phyloP scores from a whole-genome alignment of 371 early-diverging fungal genomes.

The Batkoa obscura region DNA sequence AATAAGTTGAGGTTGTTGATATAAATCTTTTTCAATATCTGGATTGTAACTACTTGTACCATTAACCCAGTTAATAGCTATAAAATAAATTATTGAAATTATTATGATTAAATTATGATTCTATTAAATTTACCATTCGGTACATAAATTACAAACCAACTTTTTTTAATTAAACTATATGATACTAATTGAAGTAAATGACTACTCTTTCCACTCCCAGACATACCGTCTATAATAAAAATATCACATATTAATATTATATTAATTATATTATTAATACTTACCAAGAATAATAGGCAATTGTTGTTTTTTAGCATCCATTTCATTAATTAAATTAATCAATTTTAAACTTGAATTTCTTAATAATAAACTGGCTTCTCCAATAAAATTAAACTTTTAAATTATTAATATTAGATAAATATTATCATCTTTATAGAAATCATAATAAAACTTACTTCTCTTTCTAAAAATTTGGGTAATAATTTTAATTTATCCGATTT shows the following conservation, averaged over 20 bases:
- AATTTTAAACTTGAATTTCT: too few relatives aligned
- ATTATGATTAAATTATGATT: background rate
- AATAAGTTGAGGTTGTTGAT: background rate
- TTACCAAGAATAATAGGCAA: too few relatives aligned
- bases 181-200: background rate
- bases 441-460: too few relatives aligned
- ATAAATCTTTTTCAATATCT: background rate
- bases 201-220: background rate
- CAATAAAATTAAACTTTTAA: too few relatives aligned
- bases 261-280: too few relatives aligned
- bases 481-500: too few relatives aligned
- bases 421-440: too few relatives aligned
- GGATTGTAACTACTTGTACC: background rate
- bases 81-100: background rate
- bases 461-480: too few relatives aligned
- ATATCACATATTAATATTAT: background rate
- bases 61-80: background rate
- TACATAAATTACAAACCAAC: background rate
- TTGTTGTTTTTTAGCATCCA: too few relatives aligned
- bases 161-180: background rate
- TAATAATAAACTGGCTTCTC: too few relatives aligned
- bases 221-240: conserved; percentile 1
- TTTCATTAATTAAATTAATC: too few relatives aligned
- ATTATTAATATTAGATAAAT: too few relatives aligned
- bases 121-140: background rate